Conservation (phyloP, 2,329 filamentous ascomycete species). For the Aspergillus texensis region DNA sequence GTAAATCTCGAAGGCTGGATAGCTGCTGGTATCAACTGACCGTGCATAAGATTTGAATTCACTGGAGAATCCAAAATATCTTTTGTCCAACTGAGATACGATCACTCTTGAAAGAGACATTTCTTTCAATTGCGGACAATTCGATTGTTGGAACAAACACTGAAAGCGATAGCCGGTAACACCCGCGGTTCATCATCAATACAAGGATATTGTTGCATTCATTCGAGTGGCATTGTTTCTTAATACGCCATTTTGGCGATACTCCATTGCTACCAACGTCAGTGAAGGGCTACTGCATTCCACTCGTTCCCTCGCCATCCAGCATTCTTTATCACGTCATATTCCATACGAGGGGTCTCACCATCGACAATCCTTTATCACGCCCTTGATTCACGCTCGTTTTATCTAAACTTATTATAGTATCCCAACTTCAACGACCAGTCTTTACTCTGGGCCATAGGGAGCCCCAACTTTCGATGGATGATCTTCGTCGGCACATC, state of each 20-base stretch:
- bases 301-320: constrained; percentile 26
- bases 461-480: constrained; percentile 30
- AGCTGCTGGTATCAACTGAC: constrained; percentile 10
- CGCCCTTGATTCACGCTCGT: constrained; percentile 1
- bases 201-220: not conserved
- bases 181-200: not conserved
- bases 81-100: not conserved
- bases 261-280: not conserved
- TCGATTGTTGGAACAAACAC: not conserved
- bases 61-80: not conserved
- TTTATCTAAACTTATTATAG: constrained; percentile 7
- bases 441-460: constrained; percentile 6
- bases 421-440: constrained; percentile 3
- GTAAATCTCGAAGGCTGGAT: constrained; percentile 18
- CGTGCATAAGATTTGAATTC: constrained; percentile 3
- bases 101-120: not conserved
- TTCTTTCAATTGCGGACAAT: not conserved
- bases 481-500: constrained; percentile 24
- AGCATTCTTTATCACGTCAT: constrained; percentile 16
- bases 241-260: not conserved
- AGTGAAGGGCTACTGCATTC: constrained; percentile 22
- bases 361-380: not conserved
- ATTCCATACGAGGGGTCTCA: constrained; percentile 7
- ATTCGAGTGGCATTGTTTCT: constrained; percentile 2
- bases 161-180: constrained; percentile 1